Evolutionary conservation across 352 stramenopile species (phyloP).

Genomic region (Pythium sp.): DNA sequence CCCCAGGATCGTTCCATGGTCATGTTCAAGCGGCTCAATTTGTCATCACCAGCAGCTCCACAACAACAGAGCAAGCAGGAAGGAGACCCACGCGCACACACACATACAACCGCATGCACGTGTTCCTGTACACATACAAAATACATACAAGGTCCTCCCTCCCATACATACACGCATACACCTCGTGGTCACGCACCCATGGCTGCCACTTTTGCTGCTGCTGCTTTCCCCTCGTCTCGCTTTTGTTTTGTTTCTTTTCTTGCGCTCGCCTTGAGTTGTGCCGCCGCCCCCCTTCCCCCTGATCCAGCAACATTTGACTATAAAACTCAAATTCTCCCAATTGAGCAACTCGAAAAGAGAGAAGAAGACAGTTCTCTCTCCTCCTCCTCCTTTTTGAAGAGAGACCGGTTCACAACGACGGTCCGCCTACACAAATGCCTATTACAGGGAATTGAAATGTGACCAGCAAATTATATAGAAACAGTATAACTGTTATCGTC

Average conservation of each 20-base stretch:
- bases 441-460: neutral
- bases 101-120: neutral
- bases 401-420: neutral
- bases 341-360: neutral
- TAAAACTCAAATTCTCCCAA: neutral
- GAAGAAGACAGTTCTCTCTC: neutral
- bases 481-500: neutral
- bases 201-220: neutral
- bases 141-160: neutral
- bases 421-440: neutral
- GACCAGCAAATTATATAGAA: neutral
- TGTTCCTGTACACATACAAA: neutral
- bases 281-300: neutral
- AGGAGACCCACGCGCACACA: too few species aligned
- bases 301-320: neutral
- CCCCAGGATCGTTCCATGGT: neutral
- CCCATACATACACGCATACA: neutral
- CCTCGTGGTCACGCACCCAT: neutral
- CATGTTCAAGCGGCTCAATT: neutral
- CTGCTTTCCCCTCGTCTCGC: neutral
- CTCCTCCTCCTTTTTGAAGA: neutral
- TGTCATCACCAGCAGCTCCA: neutral
- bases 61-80: neutral
- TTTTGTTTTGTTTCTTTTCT: constrained; percentile 2
- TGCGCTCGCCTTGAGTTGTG: neutral